Evolutionary conservation across 2,329 filamentous ascomycete genomes (phyloP).

Genomic region (Cladosporium halotolerans): DNA sequence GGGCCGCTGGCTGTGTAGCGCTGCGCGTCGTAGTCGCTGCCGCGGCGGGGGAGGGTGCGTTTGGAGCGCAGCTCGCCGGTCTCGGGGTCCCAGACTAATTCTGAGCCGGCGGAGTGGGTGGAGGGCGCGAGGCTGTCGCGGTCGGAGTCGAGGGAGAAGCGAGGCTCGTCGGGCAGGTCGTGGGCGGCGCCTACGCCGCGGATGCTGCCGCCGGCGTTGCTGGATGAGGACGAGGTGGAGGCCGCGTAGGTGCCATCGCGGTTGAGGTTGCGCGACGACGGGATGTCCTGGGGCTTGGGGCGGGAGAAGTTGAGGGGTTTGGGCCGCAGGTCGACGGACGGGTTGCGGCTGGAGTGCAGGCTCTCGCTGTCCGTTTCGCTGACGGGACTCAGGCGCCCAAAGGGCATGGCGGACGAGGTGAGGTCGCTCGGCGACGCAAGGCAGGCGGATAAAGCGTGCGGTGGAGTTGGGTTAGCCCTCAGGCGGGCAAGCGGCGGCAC

Average conservation of each 20-base stretch:
- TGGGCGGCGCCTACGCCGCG: background rate
- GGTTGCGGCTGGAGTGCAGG: background rate
- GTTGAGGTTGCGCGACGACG: constrained; percentile 1
- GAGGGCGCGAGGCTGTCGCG: background rate
- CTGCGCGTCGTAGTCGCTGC: constrained; percentile 10
- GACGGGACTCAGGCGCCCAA: constrained; percentile 12
- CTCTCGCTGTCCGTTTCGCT: constrained; percentile 11
- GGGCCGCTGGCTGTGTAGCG: background rate
- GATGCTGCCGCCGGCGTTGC: background rate
- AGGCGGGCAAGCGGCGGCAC: too few species aligned
- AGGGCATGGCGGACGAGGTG: constrained; percentile 4
- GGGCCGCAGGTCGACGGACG: constrained; percentile 15
- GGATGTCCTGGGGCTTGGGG: constrained; percentile 12
- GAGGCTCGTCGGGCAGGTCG: constrained; percentile 4
- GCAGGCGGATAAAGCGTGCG: too few species aligned
- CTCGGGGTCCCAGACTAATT: constrained; percentile 18
- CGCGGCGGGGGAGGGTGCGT: background rate
- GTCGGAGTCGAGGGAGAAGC: background rate
- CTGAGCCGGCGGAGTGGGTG: constrained; percentile 13
- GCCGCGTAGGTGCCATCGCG: background rate
- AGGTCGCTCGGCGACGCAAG: background rate
- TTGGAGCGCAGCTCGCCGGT: constrained; percentile 14
- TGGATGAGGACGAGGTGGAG: constrained; percentile 8
- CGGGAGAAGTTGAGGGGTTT: constrained; percentile 24
- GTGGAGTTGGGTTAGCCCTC: too few species aligned